A percentile compares a stretch with the other conserved stretches of the same genome.
Evolutionary conservation across 1,139 yeast genomes (phyloP).

Genomic region (Kodamaea derodonti): DNA sequence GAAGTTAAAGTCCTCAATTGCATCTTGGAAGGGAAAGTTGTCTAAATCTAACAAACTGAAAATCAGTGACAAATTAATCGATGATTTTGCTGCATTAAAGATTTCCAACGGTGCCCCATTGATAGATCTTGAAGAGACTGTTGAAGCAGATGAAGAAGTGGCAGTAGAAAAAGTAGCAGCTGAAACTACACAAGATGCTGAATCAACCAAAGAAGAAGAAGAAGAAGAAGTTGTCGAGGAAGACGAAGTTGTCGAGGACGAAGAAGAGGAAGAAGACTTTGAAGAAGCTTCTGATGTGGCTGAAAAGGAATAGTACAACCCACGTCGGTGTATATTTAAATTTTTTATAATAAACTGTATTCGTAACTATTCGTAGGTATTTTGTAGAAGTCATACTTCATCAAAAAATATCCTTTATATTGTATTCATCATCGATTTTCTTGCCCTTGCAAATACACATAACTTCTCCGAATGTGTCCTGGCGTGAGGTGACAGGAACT

Average conservation of each 20-base stretch:
- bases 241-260: conserved; percentile 4
- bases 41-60: conserved; percentile 46
- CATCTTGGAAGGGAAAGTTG: conserved; percentile 65
- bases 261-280: conserved; percentile 14
- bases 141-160: conserved; percentile 3
- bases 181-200: no score
- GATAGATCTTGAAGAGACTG: conserved; percentile 25
- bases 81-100: conserved; percentile 29
- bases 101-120: conserved; percentile 19
- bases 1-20: conserved; percentile 44
- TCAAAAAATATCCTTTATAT: conserved; percentile 21
- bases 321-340: neutral
- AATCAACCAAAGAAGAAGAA: conserved; percentile 9
- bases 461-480: conserved; percentile 5
- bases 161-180: conserved; percentile 12
- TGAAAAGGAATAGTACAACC: conserved; percentile 1
- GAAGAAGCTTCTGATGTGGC: conserved; percentile 16
- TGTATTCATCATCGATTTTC: conserved; percentile 31
- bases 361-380: no score
- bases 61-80: conserved; percentile 58
- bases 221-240: conserved; percentile 15
- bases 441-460: conserved; percentile 61
- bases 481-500: neutral
- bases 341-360: neutral
- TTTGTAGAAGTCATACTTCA: neutral